Evolutionary conservation across 495 filamentous ascomycete species (phyloP), one percentile per base, ranked within the genome.

Genomic region (Pyrenula massariospora): DNA sequence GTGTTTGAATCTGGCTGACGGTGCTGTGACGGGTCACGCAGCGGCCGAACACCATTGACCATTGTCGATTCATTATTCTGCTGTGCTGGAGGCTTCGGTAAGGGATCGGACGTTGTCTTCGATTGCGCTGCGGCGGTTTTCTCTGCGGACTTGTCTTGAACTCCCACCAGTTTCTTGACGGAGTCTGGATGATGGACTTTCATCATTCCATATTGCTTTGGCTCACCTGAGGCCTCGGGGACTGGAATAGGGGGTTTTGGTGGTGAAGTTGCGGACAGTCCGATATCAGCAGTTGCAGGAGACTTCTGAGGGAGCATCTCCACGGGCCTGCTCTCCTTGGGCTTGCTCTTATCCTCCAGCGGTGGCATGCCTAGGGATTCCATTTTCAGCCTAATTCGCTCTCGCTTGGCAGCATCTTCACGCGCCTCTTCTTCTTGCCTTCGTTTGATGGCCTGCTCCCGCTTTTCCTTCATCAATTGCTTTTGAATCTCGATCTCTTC

Each of bases 361-460:
- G 86, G 86, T 3, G 82, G 67, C 50, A 84, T 77, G 0, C 88
- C 91, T 60, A 97, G 70, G 3, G 79, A 79, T 61, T 86, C 89
- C 53, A 98, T 75, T 70, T 92, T 95, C 60, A 87, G 76, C 25
- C 84, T 79, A 60, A 97, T 88, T 49, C 93, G 79, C 66, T 95
- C 91, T 60, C 83, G 80, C 59, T 79, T 84, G 20, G 78, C 93
- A 12, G 85, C 84, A 65, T 93, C 88, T 63, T 92, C 87, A 54
- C 74, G 77, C 36, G 84, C 86, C 62, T 96, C 91, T 62, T 93
- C 79, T 57, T 96, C 91, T 56, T 84, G 66, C 58, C 84, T 79
- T 50, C 91, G 84, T 67, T 88, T 86, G 60, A 84, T 84, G 11
- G 88, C 91, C 56, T 84, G 71, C 61, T 93, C 79, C 22, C 86